A percentile compares a stretch with the other conserved stretches of the same genome.
Evolutionary conservation across 345 rosid genomes (phyloP).

Genomic region (Brassica rapa): DNA sequence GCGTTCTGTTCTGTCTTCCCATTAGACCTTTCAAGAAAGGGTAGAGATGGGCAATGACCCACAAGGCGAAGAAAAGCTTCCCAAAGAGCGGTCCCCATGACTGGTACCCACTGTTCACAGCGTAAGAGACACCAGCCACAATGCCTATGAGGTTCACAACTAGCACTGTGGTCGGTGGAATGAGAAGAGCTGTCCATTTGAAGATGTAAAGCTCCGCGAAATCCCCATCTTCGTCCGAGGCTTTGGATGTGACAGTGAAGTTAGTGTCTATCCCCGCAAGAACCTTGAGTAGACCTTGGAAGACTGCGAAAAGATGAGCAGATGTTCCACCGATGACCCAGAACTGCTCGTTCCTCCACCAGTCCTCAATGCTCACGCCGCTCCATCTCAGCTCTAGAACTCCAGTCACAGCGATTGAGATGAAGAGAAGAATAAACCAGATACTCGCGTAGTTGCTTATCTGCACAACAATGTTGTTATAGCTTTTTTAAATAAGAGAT

Average conservation of each 20-base stretch:
- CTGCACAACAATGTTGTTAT: not conserved
- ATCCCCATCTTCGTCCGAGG: not conserved
- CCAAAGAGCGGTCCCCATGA: conserved; percentile 5
- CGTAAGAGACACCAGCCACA: not conserved
- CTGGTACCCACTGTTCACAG: not conserved
- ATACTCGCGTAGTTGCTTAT: conserved; percentile 2
- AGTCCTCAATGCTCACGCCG: not conserved
- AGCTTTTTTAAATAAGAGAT: not conserved
- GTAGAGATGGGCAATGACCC: not conserved
- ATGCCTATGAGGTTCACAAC: conserved; percentile 3
- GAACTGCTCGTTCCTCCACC: not conserved
- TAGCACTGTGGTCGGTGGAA: not conserved
- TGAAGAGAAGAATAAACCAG: not conserved
- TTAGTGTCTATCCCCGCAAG: not conserved
- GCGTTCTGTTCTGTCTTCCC: not conserved
- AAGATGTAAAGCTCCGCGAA: not conserved
- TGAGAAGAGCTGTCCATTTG: conserved; percentile 5
- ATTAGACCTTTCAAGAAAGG: not conserved
- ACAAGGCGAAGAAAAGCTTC: not conserved
- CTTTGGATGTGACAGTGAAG: not conserved
- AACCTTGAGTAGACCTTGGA: conserved; percentile 4
- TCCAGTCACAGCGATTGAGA: not conserved
- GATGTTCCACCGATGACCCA: conserved; percentile 1
- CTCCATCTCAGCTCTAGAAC: not conserved
- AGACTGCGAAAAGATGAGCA: not conserved